A percentile compares a stretch with the other conserved stretches of the same genome.
Evolutionary conservation across 2,329 filamentous ascomycete genomes (phyloP).

Genomic region (Nemania diffusa): DNA sequence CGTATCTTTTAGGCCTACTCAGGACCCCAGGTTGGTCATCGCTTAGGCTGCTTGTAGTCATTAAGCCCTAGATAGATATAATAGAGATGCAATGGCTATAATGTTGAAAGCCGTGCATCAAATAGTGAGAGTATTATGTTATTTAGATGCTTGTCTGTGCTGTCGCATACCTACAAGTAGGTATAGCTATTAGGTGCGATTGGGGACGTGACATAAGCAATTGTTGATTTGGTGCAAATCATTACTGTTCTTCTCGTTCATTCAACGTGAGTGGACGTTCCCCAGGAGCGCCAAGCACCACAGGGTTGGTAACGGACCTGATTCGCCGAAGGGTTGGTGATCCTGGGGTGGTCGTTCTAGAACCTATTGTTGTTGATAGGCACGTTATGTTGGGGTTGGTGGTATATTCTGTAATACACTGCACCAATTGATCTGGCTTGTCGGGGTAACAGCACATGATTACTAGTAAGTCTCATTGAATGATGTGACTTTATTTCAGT

Average conservation of each 20-base stretch:
- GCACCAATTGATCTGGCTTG: not conserved
- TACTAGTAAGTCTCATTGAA: slow-evolving; percentile 12
- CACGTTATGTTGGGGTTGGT: not conserved
- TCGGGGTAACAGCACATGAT: slow-evolving; percentile 4
- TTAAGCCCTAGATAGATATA: not conserved
- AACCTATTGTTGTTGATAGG: not conserved
- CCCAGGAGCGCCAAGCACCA: not conserved
- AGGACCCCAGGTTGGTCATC: not conserved
- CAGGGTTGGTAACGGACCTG: not conserved
- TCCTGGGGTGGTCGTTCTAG: slow-evolving; percentile 7
- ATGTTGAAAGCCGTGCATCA: not conserved
- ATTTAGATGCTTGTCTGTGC: not conserved
- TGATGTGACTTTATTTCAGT: slow-evolving; percentile 4
- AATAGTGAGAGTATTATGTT: not conserved
- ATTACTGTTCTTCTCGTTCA: slow-evolving; percentile 25
- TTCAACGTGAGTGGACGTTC: not conserved
- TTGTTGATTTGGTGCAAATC: not conserved
- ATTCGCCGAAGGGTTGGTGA: slow-evolving; percentile 5
- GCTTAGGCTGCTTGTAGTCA: not conserved
- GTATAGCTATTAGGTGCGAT: too few relatives aligned
- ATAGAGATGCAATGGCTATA: not conserved
- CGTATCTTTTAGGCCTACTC: too few relatives aligned
- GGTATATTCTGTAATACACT: too few relatives aligned
- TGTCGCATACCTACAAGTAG: too few relatives aligned
- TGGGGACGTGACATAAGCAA: not conserved